These are phyloP conservation scores for Lentinula detonsa DNA, from an alignment of 768 basidiomycete species.

Conservation along the genomic window DNA sequence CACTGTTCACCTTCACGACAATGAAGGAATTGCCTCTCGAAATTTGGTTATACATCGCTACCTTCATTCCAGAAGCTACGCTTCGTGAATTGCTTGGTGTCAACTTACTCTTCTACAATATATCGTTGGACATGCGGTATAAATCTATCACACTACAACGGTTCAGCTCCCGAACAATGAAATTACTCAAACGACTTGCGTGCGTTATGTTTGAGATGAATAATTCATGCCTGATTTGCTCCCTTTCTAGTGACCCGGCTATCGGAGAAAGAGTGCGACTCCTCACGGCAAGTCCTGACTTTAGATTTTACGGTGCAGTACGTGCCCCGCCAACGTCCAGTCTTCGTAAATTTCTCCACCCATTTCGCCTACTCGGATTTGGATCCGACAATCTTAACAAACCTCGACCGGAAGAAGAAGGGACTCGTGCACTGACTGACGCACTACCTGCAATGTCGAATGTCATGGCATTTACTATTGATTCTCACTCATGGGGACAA, in stretches of 20 bases:
- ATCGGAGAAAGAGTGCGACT: slow-evolving; percentile 19
- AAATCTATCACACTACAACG: slow-evolving; percentile 18
- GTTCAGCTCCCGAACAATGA: slow-evolving; percentile 12
- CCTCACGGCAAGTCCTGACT: slow-evolving; percentile 11
- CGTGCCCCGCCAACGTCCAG: not conserved
- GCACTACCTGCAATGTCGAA: slow-evolving; percentile 26
- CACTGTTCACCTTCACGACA: not conserved
- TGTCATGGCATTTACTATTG: slow-evolving; percentile 29
- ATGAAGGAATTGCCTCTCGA: slow-evolving; percentile 22
- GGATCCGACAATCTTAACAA: not conserved
- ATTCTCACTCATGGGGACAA: slow-evolving; percentile 27
- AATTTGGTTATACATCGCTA: slow-evolving; percentile 24
- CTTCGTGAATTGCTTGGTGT: slow-evolving; percentile 20
- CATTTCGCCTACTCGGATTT: slow-evolving; percentile 4
- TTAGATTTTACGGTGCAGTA: slow-evolving; percentile 5
- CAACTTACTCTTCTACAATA: slow-evolving; percentile 25
- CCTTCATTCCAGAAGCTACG: slow-evolving; percentile 21
- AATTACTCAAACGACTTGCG: slow-evolving; percentile 15
- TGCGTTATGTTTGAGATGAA: slow-evolving; percentile 7
- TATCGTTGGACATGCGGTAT: slow-evolving; percentile 24
- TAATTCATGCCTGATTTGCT: not conserved
- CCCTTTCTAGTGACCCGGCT: slow-evolving; percentile 14
- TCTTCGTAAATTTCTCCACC: slow-evolving; percentile 10
- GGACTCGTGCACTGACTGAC: slow-evolving; percentile 22
- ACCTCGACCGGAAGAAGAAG: slow-evolving; percentile 16